Evolutionary conservation across 495 filamentous ascomycete species (phyloP).

Genomic region (Chaetomium cochliodes): DNA sequence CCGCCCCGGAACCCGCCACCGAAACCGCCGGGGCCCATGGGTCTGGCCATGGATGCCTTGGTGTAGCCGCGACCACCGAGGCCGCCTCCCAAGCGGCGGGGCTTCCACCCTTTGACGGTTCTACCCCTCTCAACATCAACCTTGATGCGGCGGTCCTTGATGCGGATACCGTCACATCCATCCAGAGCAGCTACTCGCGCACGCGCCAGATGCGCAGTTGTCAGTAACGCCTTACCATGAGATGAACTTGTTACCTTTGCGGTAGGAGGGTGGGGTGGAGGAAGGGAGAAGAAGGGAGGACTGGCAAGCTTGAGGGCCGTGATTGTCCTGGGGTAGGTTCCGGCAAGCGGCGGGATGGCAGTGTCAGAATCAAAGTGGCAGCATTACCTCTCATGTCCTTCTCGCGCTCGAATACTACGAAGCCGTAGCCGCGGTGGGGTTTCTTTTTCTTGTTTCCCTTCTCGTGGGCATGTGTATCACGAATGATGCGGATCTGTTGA

Average conservation of each 20-base stretch:
- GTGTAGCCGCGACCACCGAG: constrained; percentile 92
- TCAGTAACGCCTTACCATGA: constrained; percentile 56
- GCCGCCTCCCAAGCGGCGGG: constrained; percentile 86
- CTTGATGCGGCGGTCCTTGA: constrained; percentile 86
- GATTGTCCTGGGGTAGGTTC: constrained; percentile 35
- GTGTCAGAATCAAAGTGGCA: constrained; percentile 40
- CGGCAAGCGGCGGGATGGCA: constrained; percentile 31
- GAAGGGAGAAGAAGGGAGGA: constrained; percentile 32
- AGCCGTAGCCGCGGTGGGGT: constrained; percentile 86
- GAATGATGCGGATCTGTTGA: constrained; percentile 82
- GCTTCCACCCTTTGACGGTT: constrained; percentile 92
- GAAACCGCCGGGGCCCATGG: constrained; percentile 69
- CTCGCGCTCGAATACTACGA: constrained; percentile 95
- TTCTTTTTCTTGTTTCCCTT: constrained; percentile 79
- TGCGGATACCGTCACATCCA: constrained; percentile 76
- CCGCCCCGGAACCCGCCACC: constrained; percentile 62
- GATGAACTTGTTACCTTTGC: constrained; percentile 36
- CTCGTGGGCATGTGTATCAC: constrained; percentile 61
- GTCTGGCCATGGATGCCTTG: constrained; percentile 71
- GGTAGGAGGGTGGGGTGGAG: constrained; percentile 9
- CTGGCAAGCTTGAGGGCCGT: constrained; percentile 60
- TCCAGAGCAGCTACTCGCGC: constrained; percentile 58
- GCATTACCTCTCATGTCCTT: constrained; percentile 98
- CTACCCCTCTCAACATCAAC: constrained; percentile 96
- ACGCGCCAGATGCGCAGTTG: constrained; percentile 55